Conservation (phyloP, 202 grass and related monocot species). For the Digitaria exilis region DNA sequence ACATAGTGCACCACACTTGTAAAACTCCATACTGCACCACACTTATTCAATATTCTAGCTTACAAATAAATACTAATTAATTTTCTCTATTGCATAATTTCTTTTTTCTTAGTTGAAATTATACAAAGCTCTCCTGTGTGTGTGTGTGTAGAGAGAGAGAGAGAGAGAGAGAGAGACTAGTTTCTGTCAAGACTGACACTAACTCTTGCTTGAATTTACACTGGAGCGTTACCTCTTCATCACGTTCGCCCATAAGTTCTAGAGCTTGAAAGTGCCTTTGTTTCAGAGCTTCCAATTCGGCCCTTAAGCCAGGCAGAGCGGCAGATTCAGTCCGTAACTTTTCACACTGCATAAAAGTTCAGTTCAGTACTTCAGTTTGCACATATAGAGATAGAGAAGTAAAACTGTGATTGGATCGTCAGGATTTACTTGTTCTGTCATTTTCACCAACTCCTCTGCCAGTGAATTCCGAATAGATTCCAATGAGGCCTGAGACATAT, state of each 20-base stretch:
- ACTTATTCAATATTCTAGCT: neutral
- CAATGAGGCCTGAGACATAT: constrained; percentile 73
- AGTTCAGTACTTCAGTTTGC: constrained; percentile 21
- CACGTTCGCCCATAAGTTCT: constrained; percentile 98
- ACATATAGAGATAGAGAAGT: constrained; percentile 4
- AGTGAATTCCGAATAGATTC: constrained; percentile 97
- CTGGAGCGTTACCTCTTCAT: constrained; percentile 85
- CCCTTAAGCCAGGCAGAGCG: constrained; percentile 83
- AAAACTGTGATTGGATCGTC: constrained; percentile 4
- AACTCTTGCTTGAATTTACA: neutral
- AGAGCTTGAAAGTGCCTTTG: constrained; percentile 87
- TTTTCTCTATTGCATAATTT: too few species aligned
- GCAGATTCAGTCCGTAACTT: constrained; percentile 75
- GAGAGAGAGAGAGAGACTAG: too few species aligned
- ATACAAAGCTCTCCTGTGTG: too few species aligned
- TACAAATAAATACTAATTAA: neutral
- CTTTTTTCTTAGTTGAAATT: too few species aligned
- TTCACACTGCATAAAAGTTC: constrained; percentile 69
- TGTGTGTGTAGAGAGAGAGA: too few species aligned
- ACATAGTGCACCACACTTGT: neutral
- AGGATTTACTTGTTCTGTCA: constrained; percentile 89
- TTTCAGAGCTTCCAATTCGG: constrained; percentile 90
- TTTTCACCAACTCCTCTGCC: constrained; percentile 96
- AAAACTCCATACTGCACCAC: neutral
- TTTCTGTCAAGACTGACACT: too few species aligned